phyloP scores from a whole-genome alignment of 1,284 basidiomycete species.

The Austropuccinia psidii region DNA sequence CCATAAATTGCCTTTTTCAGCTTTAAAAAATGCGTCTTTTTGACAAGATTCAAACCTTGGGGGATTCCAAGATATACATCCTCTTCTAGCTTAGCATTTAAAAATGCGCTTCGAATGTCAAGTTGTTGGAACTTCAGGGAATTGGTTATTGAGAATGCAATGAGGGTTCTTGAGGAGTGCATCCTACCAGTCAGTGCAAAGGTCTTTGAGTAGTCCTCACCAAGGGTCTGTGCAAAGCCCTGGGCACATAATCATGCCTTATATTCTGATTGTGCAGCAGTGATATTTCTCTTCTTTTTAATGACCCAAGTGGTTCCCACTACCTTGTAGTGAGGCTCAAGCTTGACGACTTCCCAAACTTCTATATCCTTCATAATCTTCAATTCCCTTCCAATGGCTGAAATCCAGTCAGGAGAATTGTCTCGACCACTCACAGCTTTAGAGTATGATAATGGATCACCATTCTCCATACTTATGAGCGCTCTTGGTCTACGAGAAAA shows the following conservation, averaged over 20 bases:
- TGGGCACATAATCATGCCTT: neutral
- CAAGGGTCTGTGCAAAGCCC: neutral
- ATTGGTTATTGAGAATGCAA: neutral
- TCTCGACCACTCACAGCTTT: too few species aligned
- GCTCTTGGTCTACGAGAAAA: too few species aligned
- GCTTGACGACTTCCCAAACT: too few species aligned
- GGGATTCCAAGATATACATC: neutral
- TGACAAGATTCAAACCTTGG: neutral
- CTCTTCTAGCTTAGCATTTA: neutral
- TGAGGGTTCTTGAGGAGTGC: neutral
- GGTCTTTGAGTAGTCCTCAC: neutral
- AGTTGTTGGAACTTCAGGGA: neutral
- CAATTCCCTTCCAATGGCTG: too few species aligned
- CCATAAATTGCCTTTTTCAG: neutral
- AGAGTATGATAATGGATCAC: too few species aligned
- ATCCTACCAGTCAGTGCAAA: neutral
- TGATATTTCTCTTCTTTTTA: neutral
- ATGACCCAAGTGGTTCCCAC: neutral
- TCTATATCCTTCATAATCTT: too few species aligned
- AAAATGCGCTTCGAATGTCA: neutral
- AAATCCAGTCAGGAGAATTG: too few species aligned
- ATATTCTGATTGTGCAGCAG: too few species aligned
- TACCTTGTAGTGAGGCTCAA: too few species aligned
- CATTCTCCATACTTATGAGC: too few species aligned
- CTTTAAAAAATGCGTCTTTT: neutral